Evolutionary conservation across 495 filamentous ascomycete genomes (phyloP).

Genomic region (Penicillium goetzii): DNA sequence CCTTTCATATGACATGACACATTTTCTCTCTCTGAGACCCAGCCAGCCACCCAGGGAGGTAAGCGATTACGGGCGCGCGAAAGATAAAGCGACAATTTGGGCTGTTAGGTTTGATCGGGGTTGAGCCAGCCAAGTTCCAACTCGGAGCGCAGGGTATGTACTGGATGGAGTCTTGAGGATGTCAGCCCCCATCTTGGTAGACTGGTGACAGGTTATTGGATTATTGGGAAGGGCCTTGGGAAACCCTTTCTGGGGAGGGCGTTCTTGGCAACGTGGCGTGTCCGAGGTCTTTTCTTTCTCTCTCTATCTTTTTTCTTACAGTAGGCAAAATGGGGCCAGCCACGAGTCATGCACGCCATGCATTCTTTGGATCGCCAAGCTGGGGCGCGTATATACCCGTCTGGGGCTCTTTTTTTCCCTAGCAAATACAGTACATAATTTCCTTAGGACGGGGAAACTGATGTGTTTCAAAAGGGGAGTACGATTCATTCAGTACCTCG

Average conservation of each 20-base stretch:
- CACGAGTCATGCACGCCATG: conserved; percentile 35
- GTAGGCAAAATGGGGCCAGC: conserved; percentile 4
- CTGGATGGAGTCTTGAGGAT: neutral
- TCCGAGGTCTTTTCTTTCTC: neutral
- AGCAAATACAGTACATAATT: no score
- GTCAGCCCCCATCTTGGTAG: neutral
- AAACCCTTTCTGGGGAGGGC: neutral
- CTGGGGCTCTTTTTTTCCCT: neutral
- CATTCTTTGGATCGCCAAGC: conserved; percentile 19
- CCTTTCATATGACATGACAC: neutral
- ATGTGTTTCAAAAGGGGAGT: neutral
- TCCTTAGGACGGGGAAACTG: neutral
- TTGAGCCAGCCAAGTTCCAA: neutral
- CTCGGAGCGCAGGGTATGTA: no score
- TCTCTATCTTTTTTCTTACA: no score
- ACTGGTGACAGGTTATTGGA: neutral
- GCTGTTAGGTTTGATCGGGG: neutral
- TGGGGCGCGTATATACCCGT: neutral
- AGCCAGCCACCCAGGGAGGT: neutral
- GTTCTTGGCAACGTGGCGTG: neutral
- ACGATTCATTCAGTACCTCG: neutral
- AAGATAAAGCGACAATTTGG: neutral
- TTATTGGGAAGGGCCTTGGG: neutral
- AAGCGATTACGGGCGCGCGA: neutral
- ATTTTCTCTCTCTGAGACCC: neutral